These are phyloP conservation scores for Cladosporium phlei DNA, from an alignment of 2,329 filamentous ascomycete species.

Conservation along the genomic window DNA sequence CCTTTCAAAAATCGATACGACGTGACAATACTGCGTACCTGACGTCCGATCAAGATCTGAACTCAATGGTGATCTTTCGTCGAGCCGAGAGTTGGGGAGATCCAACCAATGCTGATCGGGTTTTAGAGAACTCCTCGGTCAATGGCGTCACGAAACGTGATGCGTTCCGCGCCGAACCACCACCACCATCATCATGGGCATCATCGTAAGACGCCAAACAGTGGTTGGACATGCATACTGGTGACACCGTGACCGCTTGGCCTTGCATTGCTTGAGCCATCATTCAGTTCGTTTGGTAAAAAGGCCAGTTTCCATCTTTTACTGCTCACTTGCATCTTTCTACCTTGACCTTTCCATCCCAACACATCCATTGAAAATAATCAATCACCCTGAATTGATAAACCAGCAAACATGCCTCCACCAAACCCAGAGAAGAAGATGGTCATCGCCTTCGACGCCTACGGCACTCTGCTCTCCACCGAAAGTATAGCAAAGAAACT, in stretches of 20 bases:
- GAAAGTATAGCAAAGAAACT: conserved; percentile 61
- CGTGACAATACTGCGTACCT: too few species aligned
- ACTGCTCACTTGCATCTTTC: too few species aligned
- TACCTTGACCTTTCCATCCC: too few species aligned
- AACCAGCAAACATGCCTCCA: background rate
- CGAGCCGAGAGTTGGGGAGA: background rate
- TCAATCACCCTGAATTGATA: too few species aligned
- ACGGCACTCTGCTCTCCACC: conserved; percentile 69
- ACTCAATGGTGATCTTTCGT: background rate
- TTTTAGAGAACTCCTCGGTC: conserved; percentile 6
- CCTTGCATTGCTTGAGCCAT: too few species aligned
- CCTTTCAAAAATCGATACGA: too few species aligned
- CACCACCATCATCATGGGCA: background rate
- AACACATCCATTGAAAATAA: background rate
- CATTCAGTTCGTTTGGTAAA: too few species aligned
- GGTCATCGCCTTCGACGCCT: conserved; percentile 65
- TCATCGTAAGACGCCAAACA: background rate
- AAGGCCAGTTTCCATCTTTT: too few species aligned
- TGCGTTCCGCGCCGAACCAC: background rate
- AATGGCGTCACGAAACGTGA: conserved; percentile 5
- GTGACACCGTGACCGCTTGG: conserved; percentile 3
- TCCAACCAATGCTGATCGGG: too few species aligned
- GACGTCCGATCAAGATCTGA: background rate
- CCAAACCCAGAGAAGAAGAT: conserved; percentile 6
- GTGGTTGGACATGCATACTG: background rate